phyloP scores from a whole-genome alignment of 164 flowering plant genomes.

The Magnolia kwangsiensis region DNA sequence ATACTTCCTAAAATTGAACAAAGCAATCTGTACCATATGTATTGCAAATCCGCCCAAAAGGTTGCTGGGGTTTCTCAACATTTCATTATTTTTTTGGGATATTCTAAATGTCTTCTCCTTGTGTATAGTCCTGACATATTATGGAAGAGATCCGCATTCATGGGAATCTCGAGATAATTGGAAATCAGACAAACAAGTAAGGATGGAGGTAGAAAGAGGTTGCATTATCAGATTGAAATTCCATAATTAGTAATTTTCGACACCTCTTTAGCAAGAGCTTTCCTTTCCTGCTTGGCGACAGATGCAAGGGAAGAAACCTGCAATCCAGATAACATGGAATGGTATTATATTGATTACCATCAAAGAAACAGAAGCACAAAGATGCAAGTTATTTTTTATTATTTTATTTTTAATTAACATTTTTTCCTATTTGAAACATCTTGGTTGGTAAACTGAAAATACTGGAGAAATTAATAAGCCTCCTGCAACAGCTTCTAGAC shows the following conservation, averaged over 20 bases:
- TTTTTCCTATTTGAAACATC: too few relatives aligned
- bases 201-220: background rate
- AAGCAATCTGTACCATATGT: too few relatives aligned
- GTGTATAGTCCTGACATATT: background rate
- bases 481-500: background rate
- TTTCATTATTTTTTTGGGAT: background rate
- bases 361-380: background rate
- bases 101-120: background rate
- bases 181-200: background rate
- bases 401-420: too few relatives aligned
- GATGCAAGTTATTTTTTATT: background rate
- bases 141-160: background rate
- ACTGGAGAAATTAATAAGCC: too few relatives aligned
- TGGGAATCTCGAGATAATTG: background rate
- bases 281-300: slow-evolving; percentile 66
- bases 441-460: too few relatives aligned
- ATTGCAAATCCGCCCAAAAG: too few relatives aligned
- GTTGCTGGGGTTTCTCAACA: background rate
- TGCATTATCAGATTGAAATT: slow-evolving; percentile 59
- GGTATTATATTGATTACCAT: too few relatives aligned
- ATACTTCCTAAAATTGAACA: too few relatives aligned
- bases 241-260: slow-evolving; percentile 81
- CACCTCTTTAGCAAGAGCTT: slow-evolving; percentile 61
- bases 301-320: slow-evolving; percentile 77
- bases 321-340: slow-evolving; percentile 1